Percentiles rank a stretch among this genome's conserved stretches.
Evolutionary conservation across 2,329 filamentous ascomycete species (phyloP).

Genomic region (Tolypocladium cylindrosporum): DNA sequence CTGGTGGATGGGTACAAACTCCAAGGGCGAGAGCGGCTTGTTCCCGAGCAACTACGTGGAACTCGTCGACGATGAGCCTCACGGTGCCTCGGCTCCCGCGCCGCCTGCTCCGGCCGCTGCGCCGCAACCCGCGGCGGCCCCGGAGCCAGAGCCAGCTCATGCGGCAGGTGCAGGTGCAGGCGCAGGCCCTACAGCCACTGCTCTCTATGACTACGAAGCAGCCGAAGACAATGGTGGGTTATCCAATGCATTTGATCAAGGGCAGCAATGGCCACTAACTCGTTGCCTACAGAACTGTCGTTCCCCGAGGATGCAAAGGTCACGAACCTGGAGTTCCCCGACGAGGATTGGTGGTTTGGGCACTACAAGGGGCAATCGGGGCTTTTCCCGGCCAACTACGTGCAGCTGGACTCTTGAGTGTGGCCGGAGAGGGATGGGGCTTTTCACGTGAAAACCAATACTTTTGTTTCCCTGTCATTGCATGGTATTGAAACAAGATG

Average conservation of each 20-base stretch:
- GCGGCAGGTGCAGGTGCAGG: constrained; percentile 25
- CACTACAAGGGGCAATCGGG: constrained; percentile 70
- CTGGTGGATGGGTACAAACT: constrained; percentile 97
- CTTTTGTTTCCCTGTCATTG: not conserved
- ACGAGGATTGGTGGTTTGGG: constrained; percentile 98
- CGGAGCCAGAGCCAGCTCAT: constrained; percentile 20
- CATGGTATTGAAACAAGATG: not conserved
- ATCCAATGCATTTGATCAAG: not conserved
- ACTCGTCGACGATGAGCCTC: constrained; percentile 53
- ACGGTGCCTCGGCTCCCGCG: constrained; percentile 19
- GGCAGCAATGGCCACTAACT: not conserved
- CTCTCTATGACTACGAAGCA: constrained; percentile 92
- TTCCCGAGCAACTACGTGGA: constrained; percentile 98
- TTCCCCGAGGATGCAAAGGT: constrained; percentile 87
- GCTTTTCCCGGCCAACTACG: constrained; percentile 72
- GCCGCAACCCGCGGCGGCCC: constrained; percentile 22
- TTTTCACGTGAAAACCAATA: not conserved
- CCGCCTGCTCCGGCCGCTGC: constrained; percentile 21
- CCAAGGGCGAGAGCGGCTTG: constrained; percentile 71
- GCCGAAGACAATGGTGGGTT: constrained; percentile 77
- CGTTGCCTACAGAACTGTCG: constrained; percentile 42
- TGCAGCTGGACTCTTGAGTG: constrained; percentile 39
- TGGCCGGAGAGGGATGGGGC: not conserved
- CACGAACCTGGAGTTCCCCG: constrained; percentile 81
- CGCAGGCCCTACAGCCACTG: constrained; percentile 61